Conservation (phyloP, 768 basidiomycete species). For the Podaxis rugospora region DNA sequence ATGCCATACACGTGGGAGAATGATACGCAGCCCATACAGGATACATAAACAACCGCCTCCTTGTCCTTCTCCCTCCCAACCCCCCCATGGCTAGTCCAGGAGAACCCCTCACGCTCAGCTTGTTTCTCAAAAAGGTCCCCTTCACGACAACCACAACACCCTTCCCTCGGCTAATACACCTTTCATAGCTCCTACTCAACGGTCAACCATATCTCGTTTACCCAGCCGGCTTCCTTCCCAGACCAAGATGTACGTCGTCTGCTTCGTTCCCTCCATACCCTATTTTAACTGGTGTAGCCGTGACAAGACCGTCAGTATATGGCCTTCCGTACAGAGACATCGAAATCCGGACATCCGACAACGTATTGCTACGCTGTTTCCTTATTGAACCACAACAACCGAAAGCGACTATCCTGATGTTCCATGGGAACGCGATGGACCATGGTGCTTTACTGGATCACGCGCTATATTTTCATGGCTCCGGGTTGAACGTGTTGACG, state of each 20-base stretch:
- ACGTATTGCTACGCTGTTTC: constrained; percentile 10
- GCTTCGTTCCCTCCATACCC: neutral
- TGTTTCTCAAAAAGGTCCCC: neutral
- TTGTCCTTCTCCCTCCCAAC: neutral
- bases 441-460: constrained; percentile 70
- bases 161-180: neutral
- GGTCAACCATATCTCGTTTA: constrained; percentile 15
- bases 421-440: constrained; percentile 81
- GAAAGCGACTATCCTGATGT: constrained; percentile 74
- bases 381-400: constrained; percentile 9
- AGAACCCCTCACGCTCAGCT: neutral
- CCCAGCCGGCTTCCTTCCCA: constrained; percentile 8
- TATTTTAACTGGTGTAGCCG: neutral
- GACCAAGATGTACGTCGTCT: constrained; percentile 6
- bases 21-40: neutral
- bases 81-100: neutral
- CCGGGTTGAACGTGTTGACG: constrained; percentile 83
- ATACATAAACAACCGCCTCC: too few species aligned
- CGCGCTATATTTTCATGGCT: constrained; percentile 59
- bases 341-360: constrained; percentile 10
- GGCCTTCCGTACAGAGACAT: constrained; percentile 10
- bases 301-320: neutral
- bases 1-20: neutral
- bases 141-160: neutral
- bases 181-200: constrained; percentile 5